Conservation (phyloP, 2,329 filamentous ascomycete species). For the Monosporascus cannonballus region DNA sequence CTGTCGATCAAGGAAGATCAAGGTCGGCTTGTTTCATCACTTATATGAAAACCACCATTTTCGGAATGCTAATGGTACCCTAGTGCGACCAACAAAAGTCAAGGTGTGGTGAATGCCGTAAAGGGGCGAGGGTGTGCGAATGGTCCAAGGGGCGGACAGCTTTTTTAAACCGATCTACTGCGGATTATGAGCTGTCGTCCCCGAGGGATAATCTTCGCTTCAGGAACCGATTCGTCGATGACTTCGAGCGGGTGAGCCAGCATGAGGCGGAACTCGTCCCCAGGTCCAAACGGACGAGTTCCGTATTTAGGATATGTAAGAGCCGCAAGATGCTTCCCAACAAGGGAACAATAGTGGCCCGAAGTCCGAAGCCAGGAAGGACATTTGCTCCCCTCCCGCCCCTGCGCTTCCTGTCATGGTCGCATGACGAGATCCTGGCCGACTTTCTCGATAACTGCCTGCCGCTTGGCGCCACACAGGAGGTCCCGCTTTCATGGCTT, state of each 20-base stretch:
- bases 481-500: constrained; percentile 13
- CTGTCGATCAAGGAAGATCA: constrained; percentile 15
- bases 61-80: background rate
- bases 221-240: constrained; percentile 1
- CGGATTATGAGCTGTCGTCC: constrained; percentile 2
- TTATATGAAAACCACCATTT: background rate
- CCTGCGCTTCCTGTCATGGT: constrained; percentile 6
- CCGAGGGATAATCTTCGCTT: background rate
- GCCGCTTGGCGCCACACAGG: constrained; percentile 6
- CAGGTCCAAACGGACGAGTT: background rate
- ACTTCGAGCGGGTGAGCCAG: background rate
- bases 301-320: background rate
- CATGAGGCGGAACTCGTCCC: background rate
- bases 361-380: background rate
- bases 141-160: constrained; percentile 9
- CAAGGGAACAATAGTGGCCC: no score
- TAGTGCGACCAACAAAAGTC: constrained; percentile 15
- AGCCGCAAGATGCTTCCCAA: background rate
- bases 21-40: constrained; percentile 4
- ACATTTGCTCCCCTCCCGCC: constrained; percentile 2
- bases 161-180: constrained; percentile 10
- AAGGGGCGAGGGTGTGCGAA: constrained; percentile 12
- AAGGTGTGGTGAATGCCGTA: constrained; percentile 14
- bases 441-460: constrained; percentile 11
- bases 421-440: constrained; percentile 9